A percentile compares a stretch with the other conserved stretches of the same genome.
phyloP scores from a whole-genome alignment of 805 yeast species.

The Grigorovia humatica region DNA sequence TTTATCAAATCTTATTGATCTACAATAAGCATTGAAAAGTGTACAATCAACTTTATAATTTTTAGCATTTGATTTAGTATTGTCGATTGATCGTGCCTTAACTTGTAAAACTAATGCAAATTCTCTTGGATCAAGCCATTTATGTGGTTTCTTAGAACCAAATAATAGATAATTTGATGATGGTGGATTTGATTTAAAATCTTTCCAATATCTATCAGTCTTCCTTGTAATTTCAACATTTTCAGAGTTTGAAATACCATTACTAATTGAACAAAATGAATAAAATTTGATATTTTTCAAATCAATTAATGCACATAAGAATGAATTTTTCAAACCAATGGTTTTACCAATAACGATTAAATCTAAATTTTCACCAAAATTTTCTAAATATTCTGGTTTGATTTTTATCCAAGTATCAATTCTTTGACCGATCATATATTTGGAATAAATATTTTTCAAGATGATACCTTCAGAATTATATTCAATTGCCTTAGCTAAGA shows the following conservation, averaged over 20 bases:
- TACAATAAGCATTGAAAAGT: slow-evolving; percentile 65
- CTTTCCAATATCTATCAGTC: slow-evolving; percentile 55
- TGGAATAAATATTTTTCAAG: slow-evolving; percentile 50
- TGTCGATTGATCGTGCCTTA: slow-evolving; percentile 65
- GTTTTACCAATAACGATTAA: slow-evolving; percentile 68
- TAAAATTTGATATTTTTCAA: slow-evolving; percentile 30
- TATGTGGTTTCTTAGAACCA: slow-evolving; percentile 52
- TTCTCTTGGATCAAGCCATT: slow-evolving; percentile 72
- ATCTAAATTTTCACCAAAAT: slow-evolving; percentile 81
- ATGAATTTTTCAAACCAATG: slow-evolving; percentile 56
- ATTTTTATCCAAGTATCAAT: slow-evolving; percentile 72
- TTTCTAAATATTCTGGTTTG: slow-evolving; percentile 82
- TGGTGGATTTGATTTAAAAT: slow-evolving; percentile 31
- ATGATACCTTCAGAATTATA: slow-evolving; percentile 74
- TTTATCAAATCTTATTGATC: slow-evolving; percentile 60
- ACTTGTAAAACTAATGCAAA: slow-evolving; percentile 67
- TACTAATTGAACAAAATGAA: slow-evolving; percentile 72
- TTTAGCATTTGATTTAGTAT: slow-evolving; percentile 31
- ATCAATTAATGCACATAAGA: slow-evolving; percentile 56
- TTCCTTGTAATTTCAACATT: slow-evolving; percentile 45
- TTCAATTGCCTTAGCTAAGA: slow-evolving; percentile 48
- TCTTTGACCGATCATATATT: slow-evolving; percentile 52
- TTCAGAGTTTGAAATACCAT: slow-evolving; percentile 65
- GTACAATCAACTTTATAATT: slow-evolving; percentile 60
- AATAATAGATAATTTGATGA: slow-evolving; percentile 32